Percentiles rank a stretch among this genome's conserved stretches.
Evolutionary conservation across 2,329 filamentous ascomycete species (phyloP).

Genomic region (Aspergillus sclerotialis): DNA sequence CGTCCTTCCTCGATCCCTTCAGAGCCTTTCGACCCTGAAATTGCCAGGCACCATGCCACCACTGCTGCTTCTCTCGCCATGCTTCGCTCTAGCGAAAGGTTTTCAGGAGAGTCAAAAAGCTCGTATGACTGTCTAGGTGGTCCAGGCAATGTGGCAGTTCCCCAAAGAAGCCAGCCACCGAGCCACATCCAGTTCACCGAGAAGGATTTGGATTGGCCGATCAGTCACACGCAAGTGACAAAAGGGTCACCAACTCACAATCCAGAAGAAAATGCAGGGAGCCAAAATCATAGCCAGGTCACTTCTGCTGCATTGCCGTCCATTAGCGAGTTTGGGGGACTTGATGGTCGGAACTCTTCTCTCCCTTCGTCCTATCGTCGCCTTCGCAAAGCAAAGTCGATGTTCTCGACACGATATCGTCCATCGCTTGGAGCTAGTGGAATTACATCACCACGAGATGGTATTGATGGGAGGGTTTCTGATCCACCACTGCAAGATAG

Average conservation of each 20-base stretch:
- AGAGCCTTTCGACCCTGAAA: slow-evolving; percentile 23
- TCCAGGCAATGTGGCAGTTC: slow-evolving; percentile 17
- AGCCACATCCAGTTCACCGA: slow-evolving; percentile 9
- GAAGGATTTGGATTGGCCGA: slow-evolving; percentile 3
- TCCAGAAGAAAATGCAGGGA: background rate
- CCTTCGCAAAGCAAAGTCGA: slow-evolving; percentile 42
- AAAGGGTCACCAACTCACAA: background rate
- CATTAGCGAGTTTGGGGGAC: slow-evolving; percentile 23
- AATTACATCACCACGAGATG: slow-evolving; percentile 7
- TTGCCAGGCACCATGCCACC: slow-evolving; percentile 28
- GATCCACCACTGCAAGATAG: slow-evolving; percentile 10
- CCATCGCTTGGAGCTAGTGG: slow-evolving; percentile 15
- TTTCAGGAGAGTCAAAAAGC: slow-evolving; percentile 17
- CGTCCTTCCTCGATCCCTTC: slow-evolving; percentile 14
- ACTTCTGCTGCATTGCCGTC: slow-evolving; percentile 17
- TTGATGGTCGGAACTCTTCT: slow-evolving; percentile 31
- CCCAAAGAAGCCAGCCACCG: slow-evolving; percentile 15
- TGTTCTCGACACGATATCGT: slow-evolving; percentile 36
- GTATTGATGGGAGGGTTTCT: slow-evolving; percentile 3
- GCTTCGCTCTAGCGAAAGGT: slow-evolving; percentile 26
- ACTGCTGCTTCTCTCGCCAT: slow-evolving; percentile 39
- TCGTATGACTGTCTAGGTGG: slow-evolving; percentile 25
- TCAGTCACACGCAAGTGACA: slow-evolving; percentile 4
- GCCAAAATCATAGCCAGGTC: slow-evolving; percentile 2
- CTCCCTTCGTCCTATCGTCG: slow-evolving; percentile 41